Percentiles rank a stretch among this genome's conserved stretches.
Evolutionary conservation across 2,329 filamentous ascomycete genomes (phyloP).

Genomic region (Aspergillus brasiliensis): DNA sequence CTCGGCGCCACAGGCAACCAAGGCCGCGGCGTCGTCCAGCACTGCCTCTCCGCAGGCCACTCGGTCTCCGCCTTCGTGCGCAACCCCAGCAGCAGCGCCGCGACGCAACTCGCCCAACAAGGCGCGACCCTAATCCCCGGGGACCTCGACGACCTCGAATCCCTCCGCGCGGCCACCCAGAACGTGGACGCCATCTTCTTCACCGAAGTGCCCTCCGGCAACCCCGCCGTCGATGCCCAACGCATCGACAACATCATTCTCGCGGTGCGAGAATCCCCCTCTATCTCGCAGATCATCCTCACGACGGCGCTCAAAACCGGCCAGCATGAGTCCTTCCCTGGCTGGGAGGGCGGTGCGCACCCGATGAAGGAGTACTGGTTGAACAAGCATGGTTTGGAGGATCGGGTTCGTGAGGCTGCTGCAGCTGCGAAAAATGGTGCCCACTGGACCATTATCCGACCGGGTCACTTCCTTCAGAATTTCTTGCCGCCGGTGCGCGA

Average conservation of each 20-base stretch:
- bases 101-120: neutral
- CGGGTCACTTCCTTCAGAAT: neutral
- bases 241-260: neutral
- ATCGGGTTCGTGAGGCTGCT: neutral
- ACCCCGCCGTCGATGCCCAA: neutral
- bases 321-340: neutral
- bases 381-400: neutral
- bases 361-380: neutral
- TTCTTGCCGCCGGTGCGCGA: neutral
- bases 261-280: neutral
- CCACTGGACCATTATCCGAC: neutral
- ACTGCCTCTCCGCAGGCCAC: neutral
- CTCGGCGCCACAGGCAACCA: neutral
- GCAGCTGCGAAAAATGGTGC: neutral
- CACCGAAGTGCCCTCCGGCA: neutral
- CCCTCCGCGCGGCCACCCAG: neutral
- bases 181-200: neutral
- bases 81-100: neutral
- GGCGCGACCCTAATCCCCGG: neutral
- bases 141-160: neutral
- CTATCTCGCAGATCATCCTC: neutral
- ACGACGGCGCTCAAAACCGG: neutral
- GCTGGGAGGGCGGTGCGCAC: neutral
- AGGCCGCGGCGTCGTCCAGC: constrained; percentile 3
- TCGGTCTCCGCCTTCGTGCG: neutral